Conservation (phyloP, 129 eudicot species). For the Pseudognaphalium luteoalbum region DNA sequence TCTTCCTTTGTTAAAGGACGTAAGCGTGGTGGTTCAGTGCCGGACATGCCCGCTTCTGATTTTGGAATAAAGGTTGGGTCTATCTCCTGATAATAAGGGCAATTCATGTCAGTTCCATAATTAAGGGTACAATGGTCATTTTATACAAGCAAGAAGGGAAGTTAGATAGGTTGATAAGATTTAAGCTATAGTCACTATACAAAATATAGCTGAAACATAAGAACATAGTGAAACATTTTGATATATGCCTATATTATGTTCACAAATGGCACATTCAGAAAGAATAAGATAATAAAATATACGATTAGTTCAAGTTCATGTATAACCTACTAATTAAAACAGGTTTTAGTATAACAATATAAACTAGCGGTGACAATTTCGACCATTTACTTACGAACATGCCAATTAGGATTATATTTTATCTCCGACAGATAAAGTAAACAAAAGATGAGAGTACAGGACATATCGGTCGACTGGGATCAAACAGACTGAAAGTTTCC, state of each 20-base stretch:
- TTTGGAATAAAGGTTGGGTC: slow-evolving; percentile 77
- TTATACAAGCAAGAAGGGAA: background rate
- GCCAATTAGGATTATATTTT: background rate
- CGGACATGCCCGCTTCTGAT: slow-evolving; percentile 52
- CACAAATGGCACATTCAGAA: background rate
- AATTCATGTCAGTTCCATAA: background rate
- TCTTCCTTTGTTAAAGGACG: slow-evolving; percentile 93
- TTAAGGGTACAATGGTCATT: background rate
- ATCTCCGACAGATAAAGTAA: background rate
- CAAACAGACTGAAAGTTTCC: background rate
- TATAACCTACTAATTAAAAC: background rate
- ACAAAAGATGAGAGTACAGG: background rate
- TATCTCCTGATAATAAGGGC: slow-evolving; percentile 55
- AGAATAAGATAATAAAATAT: no score
- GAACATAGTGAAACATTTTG: background rate
- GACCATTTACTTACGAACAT: background rate
- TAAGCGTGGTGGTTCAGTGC: slow-evolving; percentile 59
- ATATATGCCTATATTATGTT: no score
- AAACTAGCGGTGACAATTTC: background rate
- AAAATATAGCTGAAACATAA: background rate
- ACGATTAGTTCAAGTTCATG: background rate
- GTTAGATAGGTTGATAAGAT: background rate
- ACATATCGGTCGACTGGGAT: background rate
- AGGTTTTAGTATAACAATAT: background rate
- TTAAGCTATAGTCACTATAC: background rate